Evolutionary conservation across 495 filamentous ascomycete species (phyloP).

Genomic region (Astrothelium subdiscretum): DNA sequence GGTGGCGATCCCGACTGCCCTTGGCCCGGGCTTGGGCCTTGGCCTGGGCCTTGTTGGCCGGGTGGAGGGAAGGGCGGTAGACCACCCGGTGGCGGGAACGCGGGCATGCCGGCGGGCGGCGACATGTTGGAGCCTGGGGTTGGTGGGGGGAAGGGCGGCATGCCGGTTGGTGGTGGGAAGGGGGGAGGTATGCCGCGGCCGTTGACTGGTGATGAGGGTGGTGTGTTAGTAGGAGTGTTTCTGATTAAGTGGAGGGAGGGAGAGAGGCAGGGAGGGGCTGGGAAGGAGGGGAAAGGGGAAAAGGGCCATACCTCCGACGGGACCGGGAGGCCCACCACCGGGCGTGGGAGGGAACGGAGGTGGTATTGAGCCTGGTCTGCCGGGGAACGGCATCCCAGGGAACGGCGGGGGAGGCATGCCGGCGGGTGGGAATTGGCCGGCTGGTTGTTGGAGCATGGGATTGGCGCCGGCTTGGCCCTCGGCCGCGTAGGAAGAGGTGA

Average conservation of each 20-base stretch:
- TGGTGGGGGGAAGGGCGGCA: slow-evolving; percentile 14
- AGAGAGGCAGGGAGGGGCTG: no score
- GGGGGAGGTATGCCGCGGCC: slow-evolving; percentile 36
- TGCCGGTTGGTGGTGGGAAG: slow-evolving; percentile 14
- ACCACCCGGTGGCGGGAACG: slow-evolving; percentile 47
- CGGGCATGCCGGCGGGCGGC: slow-evolving; percentile 40
- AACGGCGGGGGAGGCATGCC: slow-evolving; percentile 12
- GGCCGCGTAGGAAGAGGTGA: slow-evolving; percentile 86
- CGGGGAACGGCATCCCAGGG: background rate
- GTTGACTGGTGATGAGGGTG: slow-evolving; percentile 43
- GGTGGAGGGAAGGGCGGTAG: slow-evolving; percentile 32
- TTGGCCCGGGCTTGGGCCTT: no score
- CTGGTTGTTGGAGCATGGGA: slow-evolving; percentile 60
- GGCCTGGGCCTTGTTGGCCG: slow-evolving; percentile 6
- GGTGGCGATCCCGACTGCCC: slow-evolving; percentile 7
- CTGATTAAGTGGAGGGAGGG: background rate
- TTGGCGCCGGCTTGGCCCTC: slow-evolving; percentile 80
- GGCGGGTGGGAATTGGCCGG: slow-evolving; percentile 25
- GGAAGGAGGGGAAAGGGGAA: slow-evolving; percentile 12
- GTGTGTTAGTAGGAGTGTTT: background rate
- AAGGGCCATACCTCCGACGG: slow-evolving; percentile 16
- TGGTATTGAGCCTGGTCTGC: slow-evolving; percentile 2
- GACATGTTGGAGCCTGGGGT: slow-evolving; percentile 5
- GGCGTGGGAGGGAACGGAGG: slow-evolving; percentile 9
- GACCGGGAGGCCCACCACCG: slow-evolving; percentile 28